Percentiles rank a stretch among this genome's conserved stretches.
Conservation (phyloP, 371 early-diverging fungal genomes). For the Apophysomyces elegans region DNA sequence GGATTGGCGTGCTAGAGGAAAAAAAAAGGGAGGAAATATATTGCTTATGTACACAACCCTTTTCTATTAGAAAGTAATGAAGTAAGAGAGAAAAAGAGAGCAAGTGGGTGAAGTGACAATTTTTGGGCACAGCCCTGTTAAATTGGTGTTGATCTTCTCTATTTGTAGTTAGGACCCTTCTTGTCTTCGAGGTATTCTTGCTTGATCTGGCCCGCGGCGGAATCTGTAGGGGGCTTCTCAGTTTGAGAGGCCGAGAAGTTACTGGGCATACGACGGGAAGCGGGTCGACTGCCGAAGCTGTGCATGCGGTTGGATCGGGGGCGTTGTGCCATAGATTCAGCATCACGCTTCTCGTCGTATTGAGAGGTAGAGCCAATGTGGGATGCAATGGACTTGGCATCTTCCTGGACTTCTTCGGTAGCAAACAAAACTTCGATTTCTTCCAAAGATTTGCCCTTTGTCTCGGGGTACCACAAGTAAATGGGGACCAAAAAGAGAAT, state of each 20-base stretch:
- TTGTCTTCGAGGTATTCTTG: conserved; percentile 34
- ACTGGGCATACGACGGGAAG: conserved; percentile 47
- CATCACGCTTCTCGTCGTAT: conserved; percentile 42
- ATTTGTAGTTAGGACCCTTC: conserved; percentile 49
- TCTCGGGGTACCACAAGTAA: conserved; percentile 65
- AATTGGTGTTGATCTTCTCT: conserved; percentile 14
- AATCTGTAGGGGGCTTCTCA: conserved; percentile 25
- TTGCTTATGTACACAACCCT: conserved; percentile 6
- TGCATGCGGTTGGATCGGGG: conserved; percentile 23
- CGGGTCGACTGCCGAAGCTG: conserved; percentile 41
- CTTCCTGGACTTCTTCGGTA: conserved; percentile 36
- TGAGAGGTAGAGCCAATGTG: conserved; percentile 27
- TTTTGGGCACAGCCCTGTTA: conserved; percentile 3
- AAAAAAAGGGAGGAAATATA: background rate
- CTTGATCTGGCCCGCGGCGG: conserved; percentile 47
- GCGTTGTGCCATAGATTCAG: conserved; percentile 38
- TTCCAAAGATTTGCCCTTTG: conserved; percentile 61
- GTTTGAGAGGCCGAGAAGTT: conserved; percentile 37
- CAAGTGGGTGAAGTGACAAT: background rate
- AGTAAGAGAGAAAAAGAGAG: background rate
- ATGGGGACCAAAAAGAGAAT: conserved; percentile 41
- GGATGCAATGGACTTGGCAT: conserved; percentile 41
- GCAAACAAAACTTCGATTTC: conserved; percentile 47
- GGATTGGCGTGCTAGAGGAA: background rate
- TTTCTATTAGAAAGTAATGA: conserved; percentile 1